phyloP scores from a whole-genome alignment of 768 basidiomycete genomes.

The Psilocybe subaeruginosa region DNA sequence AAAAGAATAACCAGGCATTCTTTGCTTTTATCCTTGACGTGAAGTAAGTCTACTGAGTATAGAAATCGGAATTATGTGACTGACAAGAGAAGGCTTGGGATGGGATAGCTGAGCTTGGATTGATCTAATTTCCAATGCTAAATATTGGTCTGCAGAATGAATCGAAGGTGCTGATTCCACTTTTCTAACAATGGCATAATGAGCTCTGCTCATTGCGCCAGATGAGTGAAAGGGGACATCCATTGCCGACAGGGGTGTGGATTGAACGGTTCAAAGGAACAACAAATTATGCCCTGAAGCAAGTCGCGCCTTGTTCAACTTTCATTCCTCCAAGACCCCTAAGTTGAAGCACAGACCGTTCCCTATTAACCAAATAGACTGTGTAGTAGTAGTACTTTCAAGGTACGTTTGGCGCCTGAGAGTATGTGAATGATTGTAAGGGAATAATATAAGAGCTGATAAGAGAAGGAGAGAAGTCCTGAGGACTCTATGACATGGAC shows the following conservation, averaged over 20 bases:
- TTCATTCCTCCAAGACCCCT: no score
- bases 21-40: constrained; percentile 59
- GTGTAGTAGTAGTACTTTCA: no score
- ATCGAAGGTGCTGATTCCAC: constrained; percentile 64
- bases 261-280: neutral
- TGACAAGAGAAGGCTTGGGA: constrained; percentile 54
- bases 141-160: constrained; percentile 61
- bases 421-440: no score
- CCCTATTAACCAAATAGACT: no score
- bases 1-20: constrained; percentile 71
- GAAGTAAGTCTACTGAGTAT: constrained; percentile 16
- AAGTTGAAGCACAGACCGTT: no score
- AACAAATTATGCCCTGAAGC: no score
- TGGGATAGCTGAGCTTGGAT: constrained; percentile 56
- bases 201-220: constrained; percentile 73
- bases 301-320: no score
- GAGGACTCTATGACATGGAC: no score
- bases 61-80: constrained; percentile 30
- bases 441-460: no score
- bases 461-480: no score
- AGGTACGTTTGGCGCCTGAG: no score
- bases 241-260: constrained; percentile 40
- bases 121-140: constrained; percentile 60
- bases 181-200: constrained; percentile 76
- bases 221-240: constrained; percentile 79